These are phyloP conservation scores for Fraxinus nigra DNA, from an alignment of 305 asterid genomes.

Conservation along the genomic window DNA sequence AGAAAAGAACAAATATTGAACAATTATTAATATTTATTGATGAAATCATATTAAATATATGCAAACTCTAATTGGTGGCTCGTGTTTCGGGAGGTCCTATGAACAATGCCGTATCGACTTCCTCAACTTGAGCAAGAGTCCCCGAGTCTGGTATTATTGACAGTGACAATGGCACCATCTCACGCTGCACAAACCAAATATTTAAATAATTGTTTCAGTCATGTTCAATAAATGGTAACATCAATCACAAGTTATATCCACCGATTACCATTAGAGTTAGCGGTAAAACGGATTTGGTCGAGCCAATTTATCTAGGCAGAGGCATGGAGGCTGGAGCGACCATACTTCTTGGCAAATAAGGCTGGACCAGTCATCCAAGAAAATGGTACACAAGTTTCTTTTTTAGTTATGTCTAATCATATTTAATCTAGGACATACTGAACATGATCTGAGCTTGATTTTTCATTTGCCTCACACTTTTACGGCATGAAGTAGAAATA, in stretches of 20 bases:
- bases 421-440: not conserved
- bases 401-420: not conserved
- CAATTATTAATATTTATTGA: not conserved
- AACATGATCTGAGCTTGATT: too few species aligned
- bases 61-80: not conserved
- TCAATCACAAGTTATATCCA: not conserved
- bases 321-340: not conserved
- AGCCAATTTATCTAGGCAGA: not conserved
- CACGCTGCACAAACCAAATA: conserved; percentile 20
- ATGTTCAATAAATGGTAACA: not conserved
- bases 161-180: conserved; percentile 20
- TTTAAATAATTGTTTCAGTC: not conserved
- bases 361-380: not conserved
- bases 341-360: not conserved
- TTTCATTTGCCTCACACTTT: not conserved
- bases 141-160: conserved; percentile 12
- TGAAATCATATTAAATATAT: not conserved
- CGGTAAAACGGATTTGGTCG: not conserved
- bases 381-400: not conserved
- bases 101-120: conserved; percentile 47
- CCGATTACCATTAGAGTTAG: not conserved
- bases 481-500: not conserved
- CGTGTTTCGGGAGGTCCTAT: conserved; percentile 40
- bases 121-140: conserved; percentile 21
- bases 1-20: not conserved